Percentiles rank a stretch among this genome's conserved stretches.
phyloP scores from a whole-genome alignment of 805 yeast genomes.

The Pichia ethanolica region DNA sequence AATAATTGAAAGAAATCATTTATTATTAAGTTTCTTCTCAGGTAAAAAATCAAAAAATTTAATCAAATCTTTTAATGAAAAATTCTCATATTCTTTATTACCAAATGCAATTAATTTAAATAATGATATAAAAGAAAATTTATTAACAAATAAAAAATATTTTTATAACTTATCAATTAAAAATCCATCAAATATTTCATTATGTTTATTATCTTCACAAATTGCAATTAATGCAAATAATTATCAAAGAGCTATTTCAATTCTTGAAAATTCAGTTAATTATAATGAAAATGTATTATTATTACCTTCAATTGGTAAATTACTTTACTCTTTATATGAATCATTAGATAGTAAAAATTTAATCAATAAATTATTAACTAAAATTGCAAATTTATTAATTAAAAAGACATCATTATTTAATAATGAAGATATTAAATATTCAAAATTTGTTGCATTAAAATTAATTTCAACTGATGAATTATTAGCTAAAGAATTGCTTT shows the following conservation, averaged over 20 bases:
- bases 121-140: background rate
- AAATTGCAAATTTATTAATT: slow-evolving; percentile 19
- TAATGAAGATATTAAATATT: slow-evolving; percentile 20
- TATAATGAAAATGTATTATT: slow-evolving; percentile 9
- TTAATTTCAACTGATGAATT: slow-evolving; percentile 29
- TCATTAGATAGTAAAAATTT: slow-evolving; percentile 31
- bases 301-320: slow-evolving; percentile 44
- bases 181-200: slow-evolving; percentile 25
- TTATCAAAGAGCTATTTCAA: slow-evolving; percentile 27
- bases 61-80: slow-evolving; percentile 13
- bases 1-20: slow-evolving; percentile 36
- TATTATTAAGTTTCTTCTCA: slow-evolving; percentile 33
- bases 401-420: slow-evolving; percentile 3
- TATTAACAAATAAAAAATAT: slow-evolving; percentile 16
- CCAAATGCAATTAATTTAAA: slow-evolving; percentile 10
- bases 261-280: slow-evolving; percentile 28
- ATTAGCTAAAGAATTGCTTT: slow-evolving; percentile 26
- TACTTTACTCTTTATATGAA: slow-evolving; percentile 44
- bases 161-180: slow-evolving; percentile 30
- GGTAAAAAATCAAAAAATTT: slow-evolving; percentile 26
- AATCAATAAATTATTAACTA: slow-evolving; percentile 26
- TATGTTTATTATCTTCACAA: slow-evolving; percentile 30
- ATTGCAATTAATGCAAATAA: slow-evolving; percentile 25
- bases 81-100: slow-evolving; percentile 21
- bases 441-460: slow-evolving; percentile 31